Base-by-base conservation (phyloP, 768 basidiomycete genomes). In the Naganishia kalamii region DNA sequence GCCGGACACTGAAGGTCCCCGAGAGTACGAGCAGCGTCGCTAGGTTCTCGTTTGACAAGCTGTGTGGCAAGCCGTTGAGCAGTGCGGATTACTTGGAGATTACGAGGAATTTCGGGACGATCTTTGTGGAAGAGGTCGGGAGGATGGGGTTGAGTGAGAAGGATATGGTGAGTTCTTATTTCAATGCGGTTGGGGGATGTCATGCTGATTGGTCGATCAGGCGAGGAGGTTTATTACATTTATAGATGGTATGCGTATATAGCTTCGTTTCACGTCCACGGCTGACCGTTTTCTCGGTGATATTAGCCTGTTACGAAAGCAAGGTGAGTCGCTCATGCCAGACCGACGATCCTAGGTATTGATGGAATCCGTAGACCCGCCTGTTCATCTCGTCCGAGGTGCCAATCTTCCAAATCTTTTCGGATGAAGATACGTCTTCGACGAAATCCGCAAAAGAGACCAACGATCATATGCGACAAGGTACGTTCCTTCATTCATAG, bases 21-120 rank as follows among this genome's bases (percentile, higher is more conserved):
- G 85, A 89, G 71, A 90, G 89, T 71, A 87, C 88, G 13, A 84
- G 82, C 37, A 83, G 80, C 47, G 84, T 96, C 60, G 96, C 96
- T 8, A 86, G 85, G 76, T 97, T 98, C 77, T 82, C 81, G 13
- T 99, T 99, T 75, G 74, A 84, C 4, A 86, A 93, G 65, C 81
- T 99, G 19, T 99, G 96, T 72, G 90, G 89, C 0, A 84, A 85
- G 70, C 90, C 93, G 0, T 80, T 96, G 72, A 90, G 90, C 72
- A 94, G 96, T 25, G 92, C 92, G 1, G 96, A 99, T 77, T 99
- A 98, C 78, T 76, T 99, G 41, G 92, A 97, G 80, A 84, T 99
- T 63, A 94, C 93, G 3, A 86, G 86, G 72, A 85, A 82, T 32
- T 99, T 96, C 75, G 83, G 84, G 30, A 94, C 92, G 15, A 81